Base-by-base conservation (phyloP, 2,329 filamentous ascomycete genomes). In the Aureobasidium sp. region DNA sequence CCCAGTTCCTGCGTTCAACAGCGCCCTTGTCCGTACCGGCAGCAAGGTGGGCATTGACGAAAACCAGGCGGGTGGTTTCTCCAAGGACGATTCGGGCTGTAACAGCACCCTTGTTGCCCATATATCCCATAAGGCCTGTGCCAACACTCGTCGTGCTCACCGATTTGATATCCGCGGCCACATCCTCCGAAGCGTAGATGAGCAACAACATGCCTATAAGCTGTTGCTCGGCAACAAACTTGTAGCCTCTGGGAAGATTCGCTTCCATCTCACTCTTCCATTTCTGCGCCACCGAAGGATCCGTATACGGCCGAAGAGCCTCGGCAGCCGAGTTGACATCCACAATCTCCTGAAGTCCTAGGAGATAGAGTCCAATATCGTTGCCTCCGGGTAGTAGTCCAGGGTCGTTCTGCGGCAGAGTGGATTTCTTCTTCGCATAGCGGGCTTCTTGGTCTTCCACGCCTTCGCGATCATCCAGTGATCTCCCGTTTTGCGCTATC, bases 31-130 rank as follows among this genome's bases (percentile, higher is more conserved):
- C 90, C 8, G 85, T 83, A 29, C 94, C 94, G 57, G 93, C 95
- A 64, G 92, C 88, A 25, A 99, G 79, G 75, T 99, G 94, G 60
- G 84, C 90, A 72, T 99, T 96, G 65, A 96, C 79, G 71, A 99
- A 96, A 25, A 94, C 87, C 60, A 99, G 76, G 31, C 88, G 83
- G 0, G 94, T 96, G 0, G 91, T 91, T 71, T 96, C 94, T 1
- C 93, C 94, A 0, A 99, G 76, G 0, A 99, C 79, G 4, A 99
- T 77, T 21, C 93, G 83, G 4, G 88, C 88, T 3, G 87, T 84
- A 0, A 96, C 87, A 4, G 89, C 93, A 1, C 94, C 94, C 72
- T 99, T 99, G 73, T 99, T 99, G 10, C 94, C 94, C 77, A 96
- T 87, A 69, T 96, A 96, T 0, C 93, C 93, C 74, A 95, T 83